Conservation (phyloP, 164 flowering plant genomes). For the Aristolochia californica region DNA sequence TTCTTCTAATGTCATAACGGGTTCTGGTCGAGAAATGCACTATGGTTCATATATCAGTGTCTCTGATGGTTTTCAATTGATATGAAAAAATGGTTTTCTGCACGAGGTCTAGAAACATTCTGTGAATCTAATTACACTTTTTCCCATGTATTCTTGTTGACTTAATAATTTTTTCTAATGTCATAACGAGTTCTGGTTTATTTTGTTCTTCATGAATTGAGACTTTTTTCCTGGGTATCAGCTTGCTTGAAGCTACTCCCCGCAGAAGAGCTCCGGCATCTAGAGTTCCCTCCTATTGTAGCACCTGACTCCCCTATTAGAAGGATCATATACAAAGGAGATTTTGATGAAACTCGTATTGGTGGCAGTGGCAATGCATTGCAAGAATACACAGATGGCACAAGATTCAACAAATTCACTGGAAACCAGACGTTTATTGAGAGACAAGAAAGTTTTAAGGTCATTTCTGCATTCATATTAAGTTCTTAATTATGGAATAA, state of each 20-base stretch:
- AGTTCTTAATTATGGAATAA: not conserved
- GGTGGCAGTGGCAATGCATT: conserved; percentile 22
- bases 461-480: conserved; percentile 16
- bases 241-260: conserved; percentile 83
- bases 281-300: conserved; percentile 41
- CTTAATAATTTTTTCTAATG: not conserved
- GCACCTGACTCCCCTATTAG: conserved; percentile 31
- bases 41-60: too few species aligned
- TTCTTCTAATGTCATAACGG: too few species aligned
- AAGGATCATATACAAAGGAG: conserved; percentile 45
- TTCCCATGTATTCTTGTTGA: not conserved
- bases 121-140: not conserved
- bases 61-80: not conserved
- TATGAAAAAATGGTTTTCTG: not conserved
- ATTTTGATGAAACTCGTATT: conserved; percentile 16
- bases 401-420: conserved; percentile 74
- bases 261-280: conserved; percentile 54
- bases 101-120: not conserved
- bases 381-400: conserved; percentile 16
- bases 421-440: conserved; percentile 67
- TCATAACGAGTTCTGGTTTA: not conserved
- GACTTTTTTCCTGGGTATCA: conserved; percentile 20
- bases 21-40: too few species aligned
- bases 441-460: conserved; percentile 77
- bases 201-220: not conserved